Base-by-base conservation (phyloP, 2,329 filamentous ascomycete genomes). In the Colletotrichum musicola region DNA sequence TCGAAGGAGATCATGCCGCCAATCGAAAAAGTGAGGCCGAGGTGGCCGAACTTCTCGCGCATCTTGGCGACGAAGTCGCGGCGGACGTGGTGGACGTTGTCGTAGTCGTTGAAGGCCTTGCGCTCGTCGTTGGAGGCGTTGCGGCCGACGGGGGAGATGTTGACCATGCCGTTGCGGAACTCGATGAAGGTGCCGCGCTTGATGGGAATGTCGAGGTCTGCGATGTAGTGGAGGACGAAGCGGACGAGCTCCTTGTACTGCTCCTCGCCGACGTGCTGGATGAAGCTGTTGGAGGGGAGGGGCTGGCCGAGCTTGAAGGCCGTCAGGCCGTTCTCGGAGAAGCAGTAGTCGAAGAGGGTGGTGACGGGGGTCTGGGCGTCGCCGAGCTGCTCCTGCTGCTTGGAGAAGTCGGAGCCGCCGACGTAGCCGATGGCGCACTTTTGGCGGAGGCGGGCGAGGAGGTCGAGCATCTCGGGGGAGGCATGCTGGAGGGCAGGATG, bases 1-100 rank as follows among this genome's bases (percentile, higher is more conserved):
- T 99, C 96, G 81, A 99, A 99, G 69, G 95, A 98, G 82, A 99
- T 98, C 79, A 98, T 94, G 61, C 96, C 96, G 74, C 96, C 96
- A 75, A 99, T 97, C 71, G 94, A 95, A 86, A 92, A 98, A 88
- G 93, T 98, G 75, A 98, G 85, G 42, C 93, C 94, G 71, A 93
- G 84, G 80, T 97, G 90, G 1, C 89, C 87, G 81, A 99, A 98
- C 75, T 91, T 88, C 82, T 95, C 90, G 82, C 89, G 91, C 77
- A 98, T 85, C 71, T 86, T 88, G 72, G 85, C 87, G 67, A 98
- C 92, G 77, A 99, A 90, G 75, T 86, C 91, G 75, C 88, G 86
- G 72, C 96, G 87, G 68, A 98, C 88, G 75, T 92, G 89, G 80
- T 94, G 88, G 77, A 89, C 83, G 77, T 92, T 87, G 81, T 98